These are phyloP conservation scores for Hypsizygus marmoreus DNA, from an alignment of 768 basidiomycete genomes.

Conservation along the genomic window DNA sequence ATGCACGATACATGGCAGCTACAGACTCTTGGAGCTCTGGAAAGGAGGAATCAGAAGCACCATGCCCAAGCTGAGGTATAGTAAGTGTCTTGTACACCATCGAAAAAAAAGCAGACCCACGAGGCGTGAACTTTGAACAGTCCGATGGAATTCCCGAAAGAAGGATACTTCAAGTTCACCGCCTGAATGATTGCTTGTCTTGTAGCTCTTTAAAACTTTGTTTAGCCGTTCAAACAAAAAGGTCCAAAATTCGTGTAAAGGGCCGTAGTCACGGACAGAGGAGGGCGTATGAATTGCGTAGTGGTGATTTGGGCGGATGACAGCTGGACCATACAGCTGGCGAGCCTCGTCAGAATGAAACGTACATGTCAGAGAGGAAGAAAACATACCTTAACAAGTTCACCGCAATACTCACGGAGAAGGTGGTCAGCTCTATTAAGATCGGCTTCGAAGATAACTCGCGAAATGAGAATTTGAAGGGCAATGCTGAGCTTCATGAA, in stretches of 20 bases:
- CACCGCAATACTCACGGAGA: not conserved
- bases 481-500: not conserved
- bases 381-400: not conserved
- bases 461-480: not conserved
- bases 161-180: slow-evolving; percentile 31
- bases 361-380: not conserved
- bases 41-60: not conserved
- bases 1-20: slow-evolving; percentile 21
- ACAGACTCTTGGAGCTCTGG: slow-evolving; percentile 9
- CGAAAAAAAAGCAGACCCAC: too few species aligned
- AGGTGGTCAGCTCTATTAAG: not conserved
- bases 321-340: slow-evolving; percentile 30
- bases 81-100: not conserved
- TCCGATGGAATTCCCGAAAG: slow-evolving; percentile 27
- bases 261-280: slow-evolving; percentile 31
- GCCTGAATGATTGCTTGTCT: slow-evolving; percentile 31
- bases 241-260: slow-evolving; percentile 38
- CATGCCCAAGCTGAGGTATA: not conserved
- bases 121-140: slow-evolving; percentile 13
- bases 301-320: slow-evolving; percentile 39
- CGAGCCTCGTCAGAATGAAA: not conserved
- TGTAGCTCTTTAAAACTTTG: slow-evolving; percentile 36
- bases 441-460: not conserved
- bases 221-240: slow-evolving; percentile 38
- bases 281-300: slow-evolving; percentile 31